Evolutionary conservation across 805 yeast genomes (phyloP).

Genomic region (Candida oleophila): DNA sequence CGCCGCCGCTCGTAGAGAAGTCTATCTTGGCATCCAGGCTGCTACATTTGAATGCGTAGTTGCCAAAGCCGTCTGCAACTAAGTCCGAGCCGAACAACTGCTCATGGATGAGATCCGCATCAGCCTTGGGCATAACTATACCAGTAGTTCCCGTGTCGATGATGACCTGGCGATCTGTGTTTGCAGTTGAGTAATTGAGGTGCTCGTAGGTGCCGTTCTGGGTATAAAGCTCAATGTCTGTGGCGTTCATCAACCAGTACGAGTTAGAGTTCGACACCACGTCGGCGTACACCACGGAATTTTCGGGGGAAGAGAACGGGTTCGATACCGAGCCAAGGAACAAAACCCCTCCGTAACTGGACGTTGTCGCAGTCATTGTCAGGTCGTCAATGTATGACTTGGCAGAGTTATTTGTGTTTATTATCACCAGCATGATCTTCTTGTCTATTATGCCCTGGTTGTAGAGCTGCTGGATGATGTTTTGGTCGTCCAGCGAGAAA

Average conservation of each 20-base stretch:
- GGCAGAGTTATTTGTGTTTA: constrained; percentile 17
- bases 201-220: constrained; percentile 21
- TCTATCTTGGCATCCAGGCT: constrained; percentile 36
- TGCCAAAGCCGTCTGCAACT: constrained; percentile 54
- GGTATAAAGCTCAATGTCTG: constrained; percentile 30
- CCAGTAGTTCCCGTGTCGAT: constrained; percentile 71
- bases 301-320: constrained; percentile 17
- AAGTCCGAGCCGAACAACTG: constrained; percentile 45
- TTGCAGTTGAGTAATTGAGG: constrained; percentile 12
- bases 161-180: constrained; percentile 41
- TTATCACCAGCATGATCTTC: constrained; percentile 44
- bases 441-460: constrained; percentile 31
- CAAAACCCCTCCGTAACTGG: constrained; percentile 25
- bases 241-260: constrained; percentile 54
- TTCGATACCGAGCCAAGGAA: constrained; percentile 22
- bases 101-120: constrained; percentile 51
- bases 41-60: constrained; percentile 60
- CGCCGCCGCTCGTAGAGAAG: constrained; percentile 39
- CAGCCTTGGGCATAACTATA: constrained; percentile 51
- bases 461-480: constrained; percentile 41
- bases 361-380: constrained; percentile 25
- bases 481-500: constrained; percentile 22
- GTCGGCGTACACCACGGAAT: constrained; percentile 40
- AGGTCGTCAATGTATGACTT: neutral
- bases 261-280: constrained; percentile 30